Base-by-base conservation (phyloP, 305 asterid species). In the Plantago lanceolata region DNA sequence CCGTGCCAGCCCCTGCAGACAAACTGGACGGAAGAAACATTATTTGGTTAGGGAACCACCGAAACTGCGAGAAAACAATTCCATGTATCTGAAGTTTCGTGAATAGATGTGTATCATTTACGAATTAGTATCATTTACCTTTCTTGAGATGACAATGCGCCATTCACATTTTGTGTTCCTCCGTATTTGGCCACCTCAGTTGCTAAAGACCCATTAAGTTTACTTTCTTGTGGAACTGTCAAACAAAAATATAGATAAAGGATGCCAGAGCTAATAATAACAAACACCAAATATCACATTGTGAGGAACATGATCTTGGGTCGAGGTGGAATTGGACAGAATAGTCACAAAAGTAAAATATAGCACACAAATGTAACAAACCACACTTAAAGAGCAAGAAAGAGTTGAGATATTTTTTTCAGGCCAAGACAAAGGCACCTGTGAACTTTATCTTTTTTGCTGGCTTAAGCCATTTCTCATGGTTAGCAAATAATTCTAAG, bases 121-220 rank as follows among this genome's bases (percentile, higher is more conserved):
- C n/a, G n/a, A n/a, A n/a, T n/a, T n/a, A 33, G 2, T 7, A 33
- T 33, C 9, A 37, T 68, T 79, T 71, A 87, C 95, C 97, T 80
- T 57, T 84, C 61, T 54, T 79, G 81, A 68, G 79, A 82, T 43
- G 84, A 48, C 6, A 74, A 56, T 68, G 63, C 61, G 47, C 81
- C 83, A 70, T 85, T 79, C 37, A 53, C 68, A 45, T 56, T 71
- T 68, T 62, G 76, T 45, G 43, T 67, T 71, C 51, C 71, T 18
- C 69, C 78, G 55, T 56, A 4, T 72, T 61, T 67, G 54, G 68
- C 57, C 65, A 45, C 67, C 64, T 72, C 77, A 24, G 71, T 64
- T 24, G 54, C 74, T 12, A 66, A 59, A 60, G 74, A 67, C 68
- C 74, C 86, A 61, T 73, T 73, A 28, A 31, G 57, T 57, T 52